Conservation (phyloP, 345 rosid species). For the Brassica rapa region DNA sequence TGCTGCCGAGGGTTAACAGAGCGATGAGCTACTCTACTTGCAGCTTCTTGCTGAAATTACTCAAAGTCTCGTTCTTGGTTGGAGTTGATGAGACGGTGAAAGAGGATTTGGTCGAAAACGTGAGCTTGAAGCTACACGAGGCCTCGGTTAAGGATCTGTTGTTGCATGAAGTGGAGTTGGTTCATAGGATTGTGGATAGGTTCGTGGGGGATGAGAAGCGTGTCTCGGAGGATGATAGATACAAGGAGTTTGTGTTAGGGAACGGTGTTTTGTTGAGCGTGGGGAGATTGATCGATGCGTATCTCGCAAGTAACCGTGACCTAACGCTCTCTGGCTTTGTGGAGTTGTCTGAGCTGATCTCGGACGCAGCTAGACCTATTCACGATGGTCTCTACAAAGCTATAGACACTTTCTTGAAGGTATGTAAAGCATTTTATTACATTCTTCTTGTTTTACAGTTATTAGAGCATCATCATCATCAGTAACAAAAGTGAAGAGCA, state of each 20-base stretch:
- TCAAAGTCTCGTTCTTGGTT: slow-evolving; percentile 67
- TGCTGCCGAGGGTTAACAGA: slow-evolving; percentile 67
- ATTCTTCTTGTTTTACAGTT: slow-evolving; percentile 3
- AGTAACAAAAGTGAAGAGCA: too few relatives aligned
- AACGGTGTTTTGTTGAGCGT: slow-evolving; percentile 56
- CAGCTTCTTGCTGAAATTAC: slow-evolving; percentile 75
- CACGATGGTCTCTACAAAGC: slow-evolving; percentile 87
- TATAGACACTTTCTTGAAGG: slow-evolving; percentile 79
- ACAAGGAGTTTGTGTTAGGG: slow-evolving; percentile 51
- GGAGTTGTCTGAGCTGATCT: slow-evolving; percentile 57
- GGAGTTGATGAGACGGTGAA: slow-evolving; percentile 53
- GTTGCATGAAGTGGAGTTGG: slow-evolving; percentile 71
- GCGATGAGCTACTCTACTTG: slow-evolving; percentile 59
- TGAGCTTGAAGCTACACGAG: slow-evolving; percentile 66
- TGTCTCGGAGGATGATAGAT: slow-evolving; percentile 40
- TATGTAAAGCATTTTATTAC: slow-evolving; percentile 10
- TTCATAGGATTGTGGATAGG: slow-evolving; percentile 52
- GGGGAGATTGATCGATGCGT: slow-evolving; percentile 73
- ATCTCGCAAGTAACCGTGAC: slow-evolving; percentile 51
- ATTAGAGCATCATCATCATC: too few relatives aligned
- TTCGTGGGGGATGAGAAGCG: slow-evolving; percentile 50
- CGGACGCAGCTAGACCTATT: slow-evolving; percentile 69
- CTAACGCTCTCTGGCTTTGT: slow-evolving; percentile 56
- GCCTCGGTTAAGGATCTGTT: slow-evolving; percentile 73
- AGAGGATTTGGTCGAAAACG: slow-evolving; percentile 60